A percentile compares a stretch with the other conserved stretches of the same genome.
These are phyloP conservation scores for Auriculariales sp. DNA, from an alignment of 768 basidiomycete species.

Conservation along the genomic window DNA sequence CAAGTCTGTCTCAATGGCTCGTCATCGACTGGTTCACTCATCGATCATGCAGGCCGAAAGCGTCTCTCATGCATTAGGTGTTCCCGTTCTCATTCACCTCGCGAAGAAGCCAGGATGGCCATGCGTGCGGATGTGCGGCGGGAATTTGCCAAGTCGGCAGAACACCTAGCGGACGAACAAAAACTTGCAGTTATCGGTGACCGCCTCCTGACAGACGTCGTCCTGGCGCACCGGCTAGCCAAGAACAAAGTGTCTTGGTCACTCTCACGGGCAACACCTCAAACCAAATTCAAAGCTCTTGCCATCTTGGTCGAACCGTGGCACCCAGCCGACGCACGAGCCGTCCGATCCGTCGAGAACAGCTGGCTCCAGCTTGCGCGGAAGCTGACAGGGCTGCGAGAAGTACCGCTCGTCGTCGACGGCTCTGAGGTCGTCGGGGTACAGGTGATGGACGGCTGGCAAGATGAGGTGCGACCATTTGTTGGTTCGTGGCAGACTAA, in stretches of 20 bases:
- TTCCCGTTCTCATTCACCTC: slow-evolving; percentile 69
- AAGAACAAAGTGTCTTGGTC: too few relatives aligned
- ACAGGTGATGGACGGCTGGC: background rate
- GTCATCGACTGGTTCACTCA: background rate
- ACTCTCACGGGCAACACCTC: too few relatives aligned
- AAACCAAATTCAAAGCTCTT: too few relatives aligned
- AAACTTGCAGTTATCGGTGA: slow-evolving; percentile 81
- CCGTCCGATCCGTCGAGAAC: background rate
- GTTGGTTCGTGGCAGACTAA: background rate
- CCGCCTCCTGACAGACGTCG: slow-evolving; percentile 80
- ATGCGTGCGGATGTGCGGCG: slow-evolving; percentile 56
- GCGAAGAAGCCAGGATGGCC: slow-evolving; percentile 67
- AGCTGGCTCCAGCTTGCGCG: background rate
- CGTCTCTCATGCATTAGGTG: slow-evolving; percentile 59
- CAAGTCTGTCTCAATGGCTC: slow-evolving; percentile 38
- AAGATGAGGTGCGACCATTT: background rate
- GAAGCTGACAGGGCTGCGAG: background rate
- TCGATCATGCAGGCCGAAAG: slow-evolving; percentile 58
- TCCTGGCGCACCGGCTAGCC: slow-evolving; percentile 67
- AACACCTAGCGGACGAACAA: slow-evolving; percentile 30
- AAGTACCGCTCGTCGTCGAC: background rate
- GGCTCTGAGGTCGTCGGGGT: too few relatives aligned
- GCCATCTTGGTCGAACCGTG: background rate
- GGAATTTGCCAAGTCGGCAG: slow-evolving; percentile 54
- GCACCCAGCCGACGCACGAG: background rate